A percentile compares a stretch with the other conserved stretches of the same genome.
Evolutionary conservation across 352 stramenopile genomes (phyloP).

Genomic region (Ophiocytium majus): DNA sequence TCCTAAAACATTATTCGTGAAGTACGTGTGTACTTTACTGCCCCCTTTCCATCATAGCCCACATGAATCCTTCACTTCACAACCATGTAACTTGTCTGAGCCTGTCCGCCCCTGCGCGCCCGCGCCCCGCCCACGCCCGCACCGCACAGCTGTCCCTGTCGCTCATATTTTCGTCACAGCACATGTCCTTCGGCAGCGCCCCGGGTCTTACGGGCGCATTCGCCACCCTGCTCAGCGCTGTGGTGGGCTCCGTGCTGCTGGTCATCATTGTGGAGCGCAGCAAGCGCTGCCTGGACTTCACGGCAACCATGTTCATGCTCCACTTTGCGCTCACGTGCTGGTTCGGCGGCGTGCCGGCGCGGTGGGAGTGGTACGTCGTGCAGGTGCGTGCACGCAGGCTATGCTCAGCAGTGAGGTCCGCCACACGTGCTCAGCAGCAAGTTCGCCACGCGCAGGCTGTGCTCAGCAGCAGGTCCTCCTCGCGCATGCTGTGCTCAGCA

Average conservation of each 20-base stretch:
- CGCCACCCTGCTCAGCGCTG: constrained; percentile 21
- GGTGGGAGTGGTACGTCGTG: constrained; percentile 56
- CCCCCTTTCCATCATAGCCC: too few species aligned
- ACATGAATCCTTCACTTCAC: neutral
- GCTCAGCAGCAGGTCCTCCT: too few species aligned
- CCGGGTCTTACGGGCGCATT: constrained; percentile 10
- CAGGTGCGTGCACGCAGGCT: too few species aligned
- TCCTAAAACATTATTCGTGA: too few species aligned
- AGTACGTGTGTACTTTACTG: too few species aligned
- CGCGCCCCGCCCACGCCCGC: too few species aligned
- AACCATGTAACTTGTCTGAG: too few species aligned
- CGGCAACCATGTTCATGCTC: constrained; percentile 48
- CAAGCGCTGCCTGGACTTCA: constrained; percentile 57
- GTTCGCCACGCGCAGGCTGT: too few species aligned
- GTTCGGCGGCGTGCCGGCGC: constrained; percentile 40
- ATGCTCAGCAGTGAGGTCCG: too few species aligned
- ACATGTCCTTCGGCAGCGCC: neutral
- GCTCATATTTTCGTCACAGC: constrained; percentile 11
- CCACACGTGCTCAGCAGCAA: too few species aligned
- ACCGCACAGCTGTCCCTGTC: constrained; percentile 7
- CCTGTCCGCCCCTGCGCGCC: too few species aligned
- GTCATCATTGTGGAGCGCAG: constrained; percentile 50
- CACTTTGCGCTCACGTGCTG: constrained; percentile 38
- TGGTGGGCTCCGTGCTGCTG: constrained; percentile 35
- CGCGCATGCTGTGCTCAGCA: too few species aligned